These are phyloP conservation scores for Claviceps maximensis DNA, from an alignment of 2,329 filamentous ascomycete genomes.

Conservation along the genomic window DNA sequence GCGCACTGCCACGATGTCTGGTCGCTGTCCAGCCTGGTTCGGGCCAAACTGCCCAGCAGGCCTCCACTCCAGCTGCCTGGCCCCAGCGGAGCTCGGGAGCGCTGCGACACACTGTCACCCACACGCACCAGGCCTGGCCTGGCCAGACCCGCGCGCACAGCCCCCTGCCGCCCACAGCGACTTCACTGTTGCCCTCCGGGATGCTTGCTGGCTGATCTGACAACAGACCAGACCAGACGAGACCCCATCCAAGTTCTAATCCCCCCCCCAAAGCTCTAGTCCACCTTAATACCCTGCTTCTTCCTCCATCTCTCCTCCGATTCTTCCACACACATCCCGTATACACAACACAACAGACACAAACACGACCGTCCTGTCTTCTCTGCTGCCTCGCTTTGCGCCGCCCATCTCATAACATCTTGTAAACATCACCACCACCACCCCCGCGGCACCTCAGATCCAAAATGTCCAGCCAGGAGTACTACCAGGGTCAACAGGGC, in stretches of 20 bases:
- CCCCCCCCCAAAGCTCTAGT: background rate
- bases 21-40: background rate
- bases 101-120: too few relatives aligned
- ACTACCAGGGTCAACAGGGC: slow-evolving; percentile 23
- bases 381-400: background rate
- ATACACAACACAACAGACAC: background rate
- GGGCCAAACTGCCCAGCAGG: too few relatives aligned
- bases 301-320: background rate
- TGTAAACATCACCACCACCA: background rate
- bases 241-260: too few relatives aligned
- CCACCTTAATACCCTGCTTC: background rate
- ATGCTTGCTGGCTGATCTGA: too few relatives aligned
- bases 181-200: too few relatives aligned
- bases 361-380: background rate
- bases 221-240: too few relatives aligned
- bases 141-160: too few relatives aligned
- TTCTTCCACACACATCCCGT: background rate
- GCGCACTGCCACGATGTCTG: background rate
- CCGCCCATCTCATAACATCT: background rate
- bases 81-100: too few relatives aligned
- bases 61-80: too few relatives aligned
- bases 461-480: slow-evolving; percentile 28
- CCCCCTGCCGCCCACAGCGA: too few relatives aligned
- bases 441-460: background rate
- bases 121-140: too few relatives aligned